These are phyloP conservation scores for Solanum neorickii DNA, from an alignment of 257 asterid genomes.

Conservation along the genomic window DNA sequence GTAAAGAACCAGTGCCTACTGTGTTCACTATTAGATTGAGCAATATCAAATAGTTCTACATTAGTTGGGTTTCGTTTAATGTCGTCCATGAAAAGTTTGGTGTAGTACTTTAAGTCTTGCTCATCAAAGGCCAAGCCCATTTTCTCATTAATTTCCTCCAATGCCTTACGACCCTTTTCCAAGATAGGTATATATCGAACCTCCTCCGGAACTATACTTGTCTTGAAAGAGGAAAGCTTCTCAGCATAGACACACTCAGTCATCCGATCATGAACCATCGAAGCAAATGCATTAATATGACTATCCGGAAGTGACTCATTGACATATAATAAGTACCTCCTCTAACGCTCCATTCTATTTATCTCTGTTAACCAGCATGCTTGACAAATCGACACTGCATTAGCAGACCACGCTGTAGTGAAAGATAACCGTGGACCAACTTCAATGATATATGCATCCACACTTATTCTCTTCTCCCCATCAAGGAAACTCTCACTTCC, in stretches of 20 bases:
- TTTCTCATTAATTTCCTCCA: slow-evolving; percentile 70
- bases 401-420: slow-evolving; percentile 94
- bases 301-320: slow-evolving; percentile 28
- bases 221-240: slow-evolving; percentile 71
- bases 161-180: slow-evolving; percentile 81
- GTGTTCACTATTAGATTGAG: slow-evolving; percentile 97
- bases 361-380: slow-evolving; percentile 75
- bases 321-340: slow-evolving; percentile 59
- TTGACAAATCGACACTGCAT: slow-evolving; percentile 81
- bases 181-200: slow-evolving; percentile 58
- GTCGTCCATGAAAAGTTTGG: slow-evolving; percentile 79
- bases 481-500: slow-evolving; percentile 61
- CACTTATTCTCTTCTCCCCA: slow-evolving; percentile 14
- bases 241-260: slow-evolving; percentile 64
- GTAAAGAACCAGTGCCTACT: slow-evolving; percentile 96
- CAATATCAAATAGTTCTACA: slow-evolving; percentile 87
- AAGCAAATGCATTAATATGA: slow-evolving; percentile 61
- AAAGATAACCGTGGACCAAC: slow-evolving; percentile 90
- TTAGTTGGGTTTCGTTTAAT: slow-evolving; percentile 67
- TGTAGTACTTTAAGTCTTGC: slow-evolving; percentile 80
- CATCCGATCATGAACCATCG: slow-evolving; percentile 83
- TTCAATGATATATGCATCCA: slow-evolving; percentile 39
- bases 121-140: slow-evolving; percentile 97
- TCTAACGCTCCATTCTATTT: slow-evolving; percentile 63
- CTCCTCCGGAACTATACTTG: slow-evolving; percentile 56